Base-by-base conservation (phyloP, 148 eudicot species). In the Nepenthes mirabilis region DNA sequence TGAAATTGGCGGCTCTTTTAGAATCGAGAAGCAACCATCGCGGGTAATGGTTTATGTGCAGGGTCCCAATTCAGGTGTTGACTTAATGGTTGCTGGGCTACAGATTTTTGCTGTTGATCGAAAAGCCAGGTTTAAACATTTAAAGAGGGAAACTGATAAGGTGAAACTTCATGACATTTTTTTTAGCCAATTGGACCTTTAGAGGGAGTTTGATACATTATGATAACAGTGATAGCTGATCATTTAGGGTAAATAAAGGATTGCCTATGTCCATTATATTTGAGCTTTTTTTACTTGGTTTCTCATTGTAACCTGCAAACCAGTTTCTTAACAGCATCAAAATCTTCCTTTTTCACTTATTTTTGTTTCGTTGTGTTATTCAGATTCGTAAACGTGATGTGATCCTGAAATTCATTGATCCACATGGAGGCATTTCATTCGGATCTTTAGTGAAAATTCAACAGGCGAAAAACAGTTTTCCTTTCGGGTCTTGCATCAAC, bases 361-460 rank as follows among this genome's bases (percentile, higher is more conserved):
- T 55, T 54, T 23, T 56, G 43, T 36, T 1, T 63, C 34, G 36
- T 37, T 54, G 37, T 49, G 12, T n/a, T 11, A 2, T 49, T 78
- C 87, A 93, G 98, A 74, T 85, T 70, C 96, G 95, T 40, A 93
- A 86, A 67, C 91, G 87, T 14, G 89, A 93, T 63, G 84, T 93
- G 47, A 65, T 70, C 56, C 64, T 93, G 76, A 86, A 88, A 63
- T 77, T 86, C 75, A 60, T 76, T 0, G 75, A 72, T 52, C 59
- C 78, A 1, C 73, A 58, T 50, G 73, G 71, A 5, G 67, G 70
- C 67, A 64, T 59, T 62, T 59, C 68, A 58, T 52, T 52, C 5
- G 95, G 88, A 36, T 54, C 83, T 36, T 70, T 60, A 43, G 80
- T 93, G 13, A 84, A 69, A 78, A 75, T 93, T 1, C 77, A 68